Evolutionary conservation across 495 filamentous ascomycete genomes (phyloP), one percentile per base, ranked within the genome.

Genomic region (Aspergillus egyptiacus): DNA sequence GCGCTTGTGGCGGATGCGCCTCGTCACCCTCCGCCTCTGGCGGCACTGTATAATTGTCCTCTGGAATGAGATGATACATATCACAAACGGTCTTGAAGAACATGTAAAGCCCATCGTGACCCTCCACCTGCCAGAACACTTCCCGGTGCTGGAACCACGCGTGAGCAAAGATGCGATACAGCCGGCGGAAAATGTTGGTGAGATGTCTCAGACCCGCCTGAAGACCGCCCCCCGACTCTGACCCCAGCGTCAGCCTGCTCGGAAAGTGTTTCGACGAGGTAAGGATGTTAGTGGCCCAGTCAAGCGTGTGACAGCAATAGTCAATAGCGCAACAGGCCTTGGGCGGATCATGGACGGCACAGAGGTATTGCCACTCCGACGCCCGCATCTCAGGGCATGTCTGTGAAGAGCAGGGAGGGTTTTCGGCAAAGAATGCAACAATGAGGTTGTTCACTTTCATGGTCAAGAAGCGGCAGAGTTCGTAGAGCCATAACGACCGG

Each of bases 361-460:
- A 98, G 53, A 98, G 82, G 60, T 96, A 98, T 66, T 98, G 93
- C 93, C 93, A 98, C 71, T 98, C 93, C 39, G 83, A 87, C 2
- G 94, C 93, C 54, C 94, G 90, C 93, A 98, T 98, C 66, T 98
- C 94, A 24, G 90, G 87, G 61, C 93, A 98, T 3, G 94, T 95
- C 40, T 74, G 67, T 5, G 86, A 73, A 34, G 87, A 91, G 67
- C 93, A 98, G 6, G 90, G 83, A 5, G 90, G 90, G 44, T 74
- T 74, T 65, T 97, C 94, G 57, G 87, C 84, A 57, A 96, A 88
- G 60, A 98, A 90, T 46, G 86, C 87, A 46, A 95, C 81, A 58
- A 98, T 84, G 35, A 98, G 75, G 49, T 80, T 81, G 73, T 98
- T 98, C 55, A 86, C 87, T 70, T 96, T 89, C 62, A 90, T 84